These are phyloP conservation scores for Triticum urartu DNA, from an alignment of 176 grass and related monocot genomes.

Conservation along the genomic window DNA sequence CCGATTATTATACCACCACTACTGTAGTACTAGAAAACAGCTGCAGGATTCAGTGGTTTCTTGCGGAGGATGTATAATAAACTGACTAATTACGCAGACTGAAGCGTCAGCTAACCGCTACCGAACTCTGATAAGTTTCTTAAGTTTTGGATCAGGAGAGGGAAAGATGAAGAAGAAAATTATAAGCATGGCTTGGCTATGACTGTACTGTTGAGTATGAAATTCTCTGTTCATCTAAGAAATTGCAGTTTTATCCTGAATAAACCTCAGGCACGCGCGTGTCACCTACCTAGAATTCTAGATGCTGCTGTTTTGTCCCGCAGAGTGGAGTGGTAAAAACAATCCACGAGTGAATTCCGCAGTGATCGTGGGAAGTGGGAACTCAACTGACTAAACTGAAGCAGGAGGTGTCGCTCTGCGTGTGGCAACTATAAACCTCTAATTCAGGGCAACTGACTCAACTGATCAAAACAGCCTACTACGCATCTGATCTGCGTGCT, in stretches of 20 bases:
- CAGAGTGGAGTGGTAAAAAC: not conserved
- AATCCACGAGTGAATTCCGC: not conserved
- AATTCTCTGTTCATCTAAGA: not conserved
- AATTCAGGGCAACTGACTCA: not conserved
- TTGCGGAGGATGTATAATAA: not conserved
- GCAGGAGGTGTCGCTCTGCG: no score
- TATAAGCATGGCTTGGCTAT: not conserved
- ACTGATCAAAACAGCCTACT: no score
- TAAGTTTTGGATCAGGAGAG: not conserved
- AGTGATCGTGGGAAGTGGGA: no score
- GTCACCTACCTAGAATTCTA: not conserved
- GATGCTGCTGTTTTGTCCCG: not conserved
- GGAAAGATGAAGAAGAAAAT: not conserved
- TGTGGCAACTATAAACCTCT: not conserved
- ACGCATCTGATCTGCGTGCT: no score
- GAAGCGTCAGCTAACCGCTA: not conserved
- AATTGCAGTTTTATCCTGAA: not conserved
- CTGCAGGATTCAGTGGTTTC: not conserved
- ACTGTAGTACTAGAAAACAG: not conserved
- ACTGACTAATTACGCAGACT: not conserved
- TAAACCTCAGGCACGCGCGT: not conserved
- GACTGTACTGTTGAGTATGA: no score
- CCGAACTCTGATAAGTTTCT: not conserved
- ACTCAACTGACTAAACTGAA: not conserved
- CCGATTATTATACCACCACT: not conserved